These are phyloP conservation scores for Lactifluus pinguis DNA, from an alignment of 768 basidiomycete species.

Conservation along the genomic window DNA sequence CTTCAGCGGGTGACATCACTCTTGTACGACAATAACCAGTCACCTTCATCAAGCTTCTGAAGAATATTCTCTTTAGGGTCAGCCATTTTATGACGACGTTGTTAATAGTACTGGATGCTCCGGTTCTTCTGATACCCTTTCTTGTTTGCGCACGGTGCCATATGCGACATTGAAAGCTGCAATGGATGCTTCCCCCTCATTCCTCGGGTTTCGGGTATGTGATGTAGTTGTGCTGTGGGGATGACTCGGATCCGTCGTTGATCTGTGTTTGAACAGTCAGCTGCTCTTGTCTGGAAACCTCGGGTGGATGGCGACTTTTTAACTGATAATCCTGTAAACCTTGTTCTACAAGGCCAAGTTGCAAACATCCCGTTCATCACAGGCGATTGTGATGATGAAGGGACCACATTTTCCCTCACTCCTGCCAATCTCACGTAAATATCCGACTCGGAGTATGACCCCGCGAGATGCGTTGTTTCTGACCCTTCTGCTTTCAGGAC, in stretches of 20 bases:
- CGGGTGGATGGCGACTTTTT: constrained; percentile 30
- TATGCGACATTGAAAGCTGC: too few species aligned
- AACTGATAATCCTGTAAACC: constrained; percentile 24
- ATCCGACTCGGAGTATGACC: background rate
- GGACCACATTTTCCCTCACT: constrained; percentile 20
- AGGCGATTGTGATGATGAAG: constrained; percentile 28
- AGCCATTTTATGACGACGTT: constrained; percentile 25
- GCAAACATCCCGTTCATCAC: background rate
- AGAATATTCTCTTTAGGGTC: constrained; percentile 17
- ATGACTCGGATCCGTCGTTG: too few species aligned
- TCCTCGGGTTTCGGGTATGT: too few species aligned
- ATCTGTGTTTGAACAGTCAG: too few species aligned
- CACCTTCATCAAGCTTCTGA: background rate
- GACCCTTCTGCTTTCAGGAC: constrained; percentile 1
- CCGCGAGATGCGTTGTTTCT: too few species aligned
- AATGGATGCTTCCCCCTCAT: too few species aligned
- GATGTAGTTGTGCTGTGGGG: too few species aligned
- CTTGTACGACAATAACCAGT: constrained; percentile 27
- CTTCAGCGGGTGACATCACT: constrained; percentile 25
- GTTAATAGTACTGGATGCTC: too few species aligned
- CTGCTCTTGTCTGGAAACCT: too few species aligned
- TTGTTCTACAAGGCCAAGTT: constrained; percentile 28
- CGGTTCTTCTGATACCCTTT: too few species aligned
- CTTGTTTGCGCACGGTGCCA: too few species aligned
- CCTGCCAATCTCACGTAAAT: constrained; percentile 24